A percentile compares a stretch with the other conserved stretches of the same genome.
Conservation (phyloP, 2,329 filamentous ascomycete species). For the Metarhizium brunneum region DNA sequence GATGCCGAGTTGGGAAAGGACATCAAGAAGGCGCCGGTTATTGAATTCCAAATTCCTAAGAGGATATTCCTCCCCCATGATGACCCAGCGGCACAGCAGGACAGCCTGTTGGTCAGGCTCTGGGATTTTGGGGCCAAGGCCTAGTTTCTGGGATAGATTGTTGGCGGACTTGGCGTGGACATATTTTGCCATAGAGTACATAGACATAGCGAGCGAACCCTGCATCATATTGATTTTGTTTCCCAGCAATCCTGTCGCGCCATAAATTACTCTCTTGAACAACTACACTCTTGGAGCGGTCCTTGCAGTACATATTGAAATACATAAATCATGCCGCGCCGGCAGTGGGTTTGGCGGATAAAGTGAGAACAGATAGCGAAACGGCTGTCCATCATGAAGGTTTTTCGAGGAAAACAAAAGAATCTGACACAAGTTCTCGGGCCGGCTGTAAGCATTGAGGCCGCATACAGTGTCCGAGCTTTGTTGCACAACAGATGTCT, state of each 20-base stretch:
- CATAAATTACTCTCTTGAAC: too few relatives aligned
- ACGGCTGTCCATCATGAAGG: too few relatives aligned
- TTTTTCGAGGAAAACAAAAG: too few relatives aligned
- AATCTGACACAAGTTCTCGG: too few relatives aligned
- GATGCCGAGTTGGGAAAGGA: conserved; percentile 77
- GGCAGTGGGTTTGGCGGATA: too few relatives aligned
- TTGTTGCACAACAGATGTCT: too few relatives aligned
- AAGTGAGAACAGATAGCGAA: too few relatives aligned
- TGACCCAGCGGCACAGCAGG: conserved; percentile 33
- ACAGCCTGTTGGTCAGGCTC: conserved; percentile 48
- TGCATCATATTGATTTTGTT: neutral
- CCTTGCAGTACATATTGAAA: too few relatives aligned
- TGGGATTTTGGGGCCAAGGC: conserved; percentile 43
- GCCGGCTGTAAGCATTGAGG: too few relatives aligned
- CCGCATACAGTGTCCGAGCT: too few relatives aligned
- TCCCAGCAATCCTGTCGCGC: neutral
- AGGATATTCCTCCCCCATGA: conserved; percentile 58
- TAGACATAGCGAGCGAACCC: conserved; percentile 4
- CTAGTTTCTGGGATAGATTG: neutral
- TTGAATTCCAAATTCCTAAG: conserved; percentile 93
- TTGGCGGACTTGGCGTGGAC: neutral
- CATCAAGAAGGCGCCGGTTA: conserved; percentile 75
- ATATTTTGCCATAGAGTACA: neutral
- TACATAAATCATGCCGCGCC: too few relatives aligned
- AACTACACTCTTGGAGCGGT: too few relatives aligned